Conservation (phyloP, 257 asterid species). For the Przewalskia tangutica region DNA sequence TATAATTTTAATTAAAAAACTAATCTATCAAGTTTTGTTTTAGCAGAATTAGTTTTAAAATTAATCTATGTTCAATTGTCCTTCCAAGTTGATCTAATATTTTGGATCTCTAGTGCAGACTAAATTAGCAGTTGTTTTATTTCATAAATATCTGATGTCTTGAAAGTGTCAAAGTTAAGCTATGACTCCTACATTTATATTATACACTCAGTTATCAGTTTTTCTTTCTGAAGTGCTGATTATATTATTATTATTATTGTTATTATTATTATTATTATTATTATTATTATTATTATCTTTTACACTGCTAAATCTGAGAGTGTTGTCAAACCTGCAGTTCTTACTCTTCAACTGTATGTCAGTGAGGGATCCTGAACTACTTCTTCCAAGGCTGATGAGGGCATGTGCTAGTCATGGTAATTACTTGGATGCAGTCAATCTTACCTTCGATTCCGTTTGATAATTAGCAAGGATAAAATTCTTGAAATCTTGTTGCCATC, state of each 20-base stretch:
- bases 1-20: not conserved
- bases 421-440: constrained; percentile 13
- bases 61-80: not conserved
- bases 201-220: not conserved
- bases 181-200: not conserved
- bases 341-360: constrained; percentile 96
- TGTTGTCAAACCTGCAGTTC: constrained; percentile 49
- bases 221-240: not conserved
- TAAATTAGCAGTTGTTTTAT: not conserved
- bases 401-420: constrained; percentile 82
- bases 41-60: not conserved
- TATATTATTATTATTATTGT: not conserved
- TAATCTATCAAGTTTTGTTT: not conserved
- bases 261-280: too few relatives aligned
- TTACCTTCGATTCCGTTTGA: constrained; percentile 1
- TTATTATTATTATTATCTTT: not conserved
- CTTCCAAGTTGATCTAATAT: not conserved
- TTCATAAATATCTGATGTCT: not conserved
- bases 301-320: not conserved
- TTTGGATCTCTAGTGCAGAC: not conserved
- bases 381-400: constrained; percentile 68
- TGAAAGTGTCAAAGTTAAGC: not conserved
- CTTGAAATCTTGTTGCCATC: not conserved
- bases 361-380: constrained; percentile 87
- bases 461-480: not conserved